Evolutionary conservation across 148 eudicot species (phyloP), one percentile per base, ranked within the genome.

Genomic region (Silene uniflora): DNA sequence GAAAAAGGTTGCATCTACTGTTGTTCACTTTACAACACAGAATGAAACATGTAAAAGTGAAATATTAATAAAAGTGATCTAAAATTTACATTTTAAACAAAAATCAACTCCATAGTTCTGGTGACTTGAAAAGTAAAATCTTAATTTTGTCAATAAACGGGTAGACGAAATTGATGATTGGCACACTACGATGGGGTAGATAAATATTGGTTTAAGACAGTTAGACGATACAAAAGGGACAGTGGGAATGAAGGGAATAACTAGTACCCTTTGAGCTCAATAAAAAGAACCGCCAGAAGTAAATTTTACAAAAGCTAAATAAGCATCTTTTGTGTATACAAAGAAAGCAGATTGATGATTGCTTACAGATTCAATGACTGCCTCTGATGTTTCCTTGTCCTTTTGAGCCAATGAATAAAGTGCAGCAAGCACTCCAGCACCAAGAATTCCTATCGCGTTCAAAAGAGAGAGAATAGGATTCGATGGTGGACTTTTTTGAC

Each of bases 371-470:
- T 89, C 89, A 59, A 92, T 81, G 25, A 74, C 84, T 58, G 84
- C 90, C 73, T 88, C 91, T 42, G 81, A 69, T 70, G 84, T 54
- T 13, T 74, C 82, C 80, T 92, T 94, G 67, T 92, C 97, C 78
- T 94, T 90, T 69, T 47, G 86, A 75, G 92, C 83, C 77, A 84
- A 74, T 54, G 91, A 91, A 81, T 85, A 94, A 32, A 94, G 77
- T 27, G 95, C 93, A 82, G 89, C 93, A 74, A 94, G 88, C 75
- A 87, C 84, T 32, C 97, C 93, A 4, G 93, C 78, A 52, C 92
- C 82, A 55, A 92, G 76, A 62, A 89, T 76, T 68, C 98, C 98
- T 70, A 92, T 71, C 61, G 86, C 92, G 83, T 88, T 92, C 35
- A 90, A 80, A 76, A 94, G 79, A 59, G 90, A 83, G 22, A 92